Percentiles rank a stretch among this genome's conserved stretches.
Conservation (phyloP, 768 basidiomycete genomes). For the Cyathus striatus region DNA sequence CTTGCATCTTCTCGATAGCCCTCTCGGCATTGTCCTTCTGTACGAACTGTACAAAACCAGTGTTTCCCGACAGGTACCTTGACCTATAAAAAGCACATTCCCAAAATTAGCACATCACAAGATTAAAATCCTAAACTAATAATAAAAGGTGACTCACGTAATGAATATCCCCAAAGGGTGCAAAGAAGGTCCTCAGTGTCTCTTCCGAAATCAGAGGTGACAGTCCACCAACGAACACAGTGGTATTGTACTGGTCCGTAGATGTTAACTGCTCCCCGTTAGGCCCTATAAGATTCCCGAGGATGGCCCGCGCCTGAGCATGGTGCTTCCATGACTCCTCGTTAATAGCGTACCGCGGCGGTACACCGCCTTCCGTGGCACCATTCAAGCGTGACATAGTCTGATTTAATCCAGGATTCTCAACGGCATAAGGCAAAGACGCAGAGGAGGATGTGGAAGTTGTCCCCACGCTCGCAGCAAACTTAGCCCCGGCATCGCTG, state of each 20-base stretch:
- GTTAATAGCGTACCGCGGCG: slow-evolving; percentile 51
- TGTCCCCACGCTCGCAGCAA: not conserved
- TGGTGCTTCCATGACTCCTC: slow-evolving; percentile 86
- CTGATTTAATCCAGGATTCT: too few species aligned
- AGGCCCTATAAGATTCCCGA: slow-evolving; percentile 80
- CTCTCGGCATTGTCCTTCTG: too few species aligned
- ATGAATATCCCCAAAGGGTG: slow-evolving; percentile 90
- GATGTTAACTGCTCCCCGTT: slow-evolving; percentile 85
- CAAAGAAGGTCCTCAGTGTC: slow-evolving; percentile 84
- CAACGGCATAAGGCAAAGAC: not conserved
- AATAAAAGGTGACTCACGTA: slow-evolving; percentile 52
- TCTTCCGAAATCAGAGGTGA: slow-evolving; percentile 92
- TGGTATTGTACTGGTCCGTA: slow-evolving; percentile 92
- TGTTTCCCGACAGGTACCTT: slow-evolving; percentile 95
- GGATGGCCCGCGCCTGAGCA: slow-evolving; percentile 74
- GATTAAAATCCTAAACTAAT: not conserved
- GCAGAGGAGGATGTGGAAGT: not conserved
- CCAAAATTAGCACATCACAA: not conserved
- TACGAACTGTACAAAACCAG: too few species aligned
- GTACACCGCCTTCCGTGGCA: too few species aligned
- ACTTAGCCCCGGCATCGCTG: slow-evolving; percentile 23
- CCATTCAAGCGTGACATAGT: too few species aligned
- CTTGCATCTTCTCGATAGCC: slow-evolving; percentile 96
- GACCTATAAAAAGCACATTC: slow-evolving; percentile 43
- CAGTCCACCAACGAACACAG: slow-evolving; percentile 90